phyloP scores from a whole-genome alignment of 179 eudicot species.

The Pouteria campechiana region DNA sequence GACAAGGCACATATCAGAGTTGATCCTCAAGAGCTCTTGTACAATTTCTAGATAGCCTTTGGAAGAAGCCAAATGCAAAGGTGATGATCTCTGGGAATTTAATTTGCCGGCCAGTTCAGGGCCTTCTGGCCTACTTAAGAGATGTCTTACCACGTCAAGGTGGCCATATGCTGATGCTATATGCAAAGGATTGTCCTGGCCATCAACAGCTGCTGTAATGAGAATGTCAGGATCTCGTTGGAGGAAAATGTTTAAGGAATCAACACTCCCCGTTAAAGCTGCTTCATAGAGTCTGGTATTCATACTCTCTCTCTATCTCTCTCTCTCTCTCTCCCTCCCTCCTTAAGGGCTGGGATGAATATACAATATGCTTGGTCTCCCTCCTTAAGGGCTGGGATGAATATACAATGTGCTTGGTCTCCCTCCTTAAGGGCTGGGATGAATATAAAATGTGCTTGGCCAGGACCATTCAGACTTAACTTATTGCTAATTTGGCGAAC shows the following conservation, averaged over 20 bases:
- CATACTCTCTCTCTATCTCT: constrained; percentile 2
- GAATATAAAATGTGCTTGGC: no score
- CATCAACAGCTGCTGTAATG: constrained; percentile 4
- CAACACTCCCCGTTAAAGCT: constrained; percentile 3
- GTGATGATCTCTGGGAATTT: constrained; percentile 14
- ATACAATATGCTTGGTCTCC: no score
- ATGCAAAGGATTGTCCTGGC: constrained; percentile 11
- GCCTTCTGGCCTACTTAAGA: constrained; percentile 1
- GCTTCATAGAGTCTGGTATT: constrained; percentile 8
- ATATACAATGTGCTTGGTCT: no score
- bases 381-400: no score
- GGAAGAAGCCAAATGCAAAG: constrained; percentile 31
- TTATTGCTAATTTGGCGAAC: no score
- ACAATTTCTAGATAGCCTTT: constrained; percentile 32
- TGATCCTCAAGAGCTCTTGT: constrained; percentile 7
- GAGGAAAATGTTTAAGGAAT: neutral
- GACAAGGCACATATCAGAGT: constrained; percentile 20
- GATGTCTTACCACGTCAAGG: neutral
- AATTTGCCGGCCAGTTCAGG: constrained; percentile 20
- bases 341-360: no score
- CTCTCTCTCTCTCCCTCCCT: no score
- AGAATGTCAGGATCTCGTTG: constrained; percentile 9
- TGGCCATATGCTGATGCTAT: constrained; percentile 10
- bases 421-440: no score
- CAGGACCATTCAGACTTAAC: no score